Evolutionary conservation across 495 filamentous ascomycete genomes (phyloP).

Genomic region (Darksidea phi): DNA sequence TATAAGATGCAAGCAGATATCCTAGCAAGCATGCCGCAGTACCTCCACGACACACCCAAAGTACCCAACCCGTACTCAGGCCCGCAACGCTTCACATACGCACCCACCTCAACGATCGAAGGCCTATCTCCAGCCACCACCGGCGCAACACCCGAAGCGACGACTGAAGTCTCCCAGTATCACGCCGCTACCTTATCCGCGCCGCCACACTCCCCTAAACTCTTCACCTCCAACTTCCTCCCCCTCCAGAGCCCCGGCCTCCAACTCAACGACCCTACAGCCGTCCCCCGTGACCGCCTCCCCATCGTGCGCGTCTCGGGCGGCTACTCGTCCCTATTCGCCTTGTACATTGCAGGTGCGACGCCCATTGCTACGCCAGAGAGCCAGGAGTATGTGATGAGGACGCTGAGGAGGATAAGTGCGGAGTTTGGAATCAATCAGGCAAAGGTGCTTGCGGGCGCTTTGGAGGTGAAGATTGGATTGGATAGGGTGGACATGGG

Average conservation of each 20-base stretch:
- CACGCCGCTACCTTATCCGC: neutral
- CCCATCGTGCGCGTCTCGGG: conserved; percentile 23
- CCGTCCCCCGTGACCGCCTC: conserved; percentile 3
- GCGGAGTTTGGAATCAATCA: conserved; percentile 29
- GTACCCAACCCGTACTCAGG: neutral
- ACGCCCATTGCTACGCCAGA: conserved; percentile 12
- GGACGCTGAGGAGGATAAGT: neutral
- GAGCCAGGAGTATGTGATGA: conserved; percentile 16
- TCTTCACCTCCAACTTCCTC: conserved; percentile 26
- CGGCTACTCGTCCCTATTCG: conserved; percentile 24
- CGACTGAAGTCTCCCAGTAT: neutral
- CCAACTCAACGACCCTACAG: neutral
- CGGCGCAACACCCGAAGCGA: neutral
- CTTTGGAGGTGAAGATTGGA: conserved; percentile 9
- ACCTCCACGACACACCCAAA: conserved; percentile 26
- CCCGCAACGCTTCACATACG: neutral
- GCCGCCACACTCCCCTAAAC: too few relatives aligned
- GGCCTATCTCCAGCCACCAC: neutral
- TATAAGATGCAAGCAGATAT: conserved; percentile 26
- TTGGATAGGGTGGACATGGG: conserved; percentile 1
- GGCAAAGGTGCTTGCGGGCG: conserved; percentile 10
- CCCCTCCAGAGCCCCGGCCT: neutral
- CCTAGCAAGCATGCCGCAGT: conserved; percentile 25
- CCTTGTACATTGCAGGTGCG: conserved; percentile 21
- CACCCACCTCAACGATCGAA: neutral